These are phyloP conservation scores for Sclerotinia borealis DNA, from an alignment of 2,329 filamentous ascomycete species.

Conservation along the genomic window DNA sequence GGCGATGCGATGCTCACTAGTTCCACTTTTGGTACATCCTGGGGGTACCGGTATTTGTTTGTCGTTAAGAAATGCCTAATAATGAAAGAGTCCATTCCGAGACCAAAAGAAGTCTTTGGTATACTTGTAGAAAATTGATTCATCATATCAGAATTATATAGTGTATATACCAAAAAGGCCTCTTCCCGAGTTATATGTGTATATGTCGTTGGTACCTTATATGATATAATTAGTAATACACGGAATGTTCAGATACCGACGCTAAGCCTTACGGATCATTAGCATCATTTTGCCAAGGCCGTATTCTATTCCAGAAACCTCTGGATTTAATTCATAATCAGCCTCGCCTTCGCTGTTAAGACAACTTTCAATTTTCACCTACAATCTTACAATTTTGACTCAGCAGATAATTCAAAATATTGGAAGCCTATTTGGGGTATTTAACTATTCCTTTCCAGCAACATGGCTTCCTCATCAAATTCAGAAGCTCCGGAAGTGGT, in stretches of 20 bases:
- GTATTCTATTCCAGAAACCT: constrained; percentile 22
- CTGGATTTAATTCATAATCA: constrained; percentile 18
- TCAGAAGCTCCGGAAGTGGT: constrained; percentile 38
- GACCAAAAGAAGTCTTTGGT: background rate
- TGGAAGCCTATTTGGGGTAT: background rate
- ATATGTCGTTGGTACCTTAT: no score
- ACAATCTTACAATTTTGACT: background rate
- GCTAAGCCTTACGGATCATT: background rate
- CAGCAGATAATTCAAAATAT: background rate
- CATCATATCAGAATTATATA: background rate
- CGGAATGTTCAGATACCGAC: background rate
- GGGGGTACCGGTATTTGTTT: background rate
- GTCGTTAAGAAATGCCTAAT: background rate
- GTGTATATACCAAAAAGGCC: no score
- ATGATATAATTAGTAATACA: no score
- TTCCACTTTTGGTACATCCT: background rate
- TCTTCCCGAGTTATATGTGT: no score
- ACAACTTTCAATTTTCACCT: constrained; percentile 21
- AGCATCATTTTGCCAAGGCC: constrained; percentile 11
- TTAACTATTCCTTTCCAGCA: constrained; percentile 22
- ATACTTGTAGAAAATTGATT: no score
- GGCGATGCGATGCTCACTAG: background rate
- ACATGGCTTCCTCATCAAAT: constrained; percentile 48
- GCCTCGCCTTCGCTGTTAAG: constrained; percentile 21
- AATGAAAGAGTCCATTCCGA: background rate